Evolutionary conservation across 768 basidiomycete species (phyloP).

Genomic region (Lactarius indigo): DNA sequence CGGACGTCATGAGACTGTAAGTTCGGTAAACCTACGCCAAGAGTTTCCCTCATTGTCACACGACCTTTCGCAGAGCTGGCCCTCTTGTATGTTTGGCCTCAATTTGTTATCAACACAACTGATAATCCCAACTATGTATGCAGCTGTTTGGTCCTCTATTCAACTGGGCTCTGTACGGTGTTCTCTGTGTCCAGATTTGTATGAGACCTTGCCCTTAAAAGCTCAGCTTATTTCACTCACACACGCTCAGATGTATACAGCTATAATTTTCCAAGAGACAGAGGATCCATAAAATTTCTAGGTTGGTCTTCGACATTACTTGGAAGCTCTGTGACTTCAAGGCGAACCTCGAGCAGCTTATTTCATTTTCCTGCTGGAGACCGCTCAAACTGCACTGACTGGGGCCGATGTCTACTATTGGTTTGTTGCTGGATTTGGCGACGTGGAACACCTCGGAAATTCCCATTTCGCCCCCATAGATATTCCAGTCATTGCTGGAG

Average conservation of each 20-base stretch:
- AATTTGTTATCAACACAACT: neutral
- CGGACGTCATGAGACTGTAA: neutral
- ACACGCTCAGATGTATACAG: neutral
- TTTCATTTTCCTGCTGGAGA: neutral
- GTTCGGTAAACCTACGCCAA: neutral
- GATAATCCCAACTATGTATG: neutral
- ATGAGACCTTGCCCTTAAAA: neutral
- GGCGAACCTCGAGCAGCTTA: neutral
- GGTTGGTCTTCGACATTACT: neutral
- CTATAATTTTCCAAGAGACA: neutral
- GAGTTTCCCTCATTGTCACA: neutral
- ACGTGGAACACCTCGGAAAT: neutral
- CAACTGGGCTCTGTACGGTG: conserved; percentile 3
- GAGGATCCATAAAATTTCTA: neutral
- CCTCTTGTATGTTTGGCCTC: neutral
- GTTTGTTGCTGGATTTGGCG: neutral
- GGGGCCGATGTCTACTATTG: neutral
- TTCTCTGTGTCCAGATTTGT: conserved; percentile 1
- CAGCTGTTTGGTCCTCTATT: neutral
- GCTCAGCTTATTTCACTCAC: neutral
- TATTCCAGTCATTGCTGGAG: neutral
- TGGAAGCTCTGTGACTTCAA: neutral
- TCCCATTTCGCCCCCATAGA: neutral
- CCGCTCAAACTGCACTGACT: neutral
- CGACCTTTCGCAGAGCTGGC: neutral